Conservation (phyloP, 2,329 filamentous ascomycete genomes). For the Rutstroemia sp. region DNA sequence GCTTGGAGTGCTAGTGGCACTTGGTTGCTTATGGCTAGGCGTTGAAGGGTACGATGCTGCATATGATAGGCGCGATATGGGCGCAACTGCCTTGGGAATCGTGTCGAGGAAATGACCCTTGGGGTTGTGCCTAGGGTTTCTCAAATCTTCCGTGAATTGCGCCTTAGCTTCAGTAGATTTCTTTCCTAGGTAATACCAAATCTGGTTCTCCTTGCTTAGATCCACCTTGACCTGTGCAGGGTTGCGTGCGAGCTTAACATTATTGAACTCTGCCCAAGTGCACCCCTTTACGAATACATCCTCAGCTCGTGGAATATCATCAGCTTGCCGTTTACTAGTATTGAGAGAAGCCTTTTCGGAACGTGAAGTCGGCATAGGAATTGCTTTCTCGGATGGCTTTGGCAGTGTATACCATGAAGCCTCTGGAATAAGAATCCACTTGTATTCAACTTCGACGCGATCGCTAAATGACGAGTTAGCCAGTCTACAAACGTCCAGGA, state of each 20-base stretch:
- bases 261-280: conserved; percentile 75
- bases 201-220: conserved; percentile 61
- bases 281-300: conserved; percentile 61
- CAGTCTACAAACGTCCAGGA: conserved; percentile 6
- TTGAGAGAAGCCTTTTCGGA: conserved; percentile 62
- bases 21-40: conserved; percentile 18
- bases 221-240: conserved; percentile 62
- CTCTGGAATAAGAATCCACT: conserved; percentile 71
- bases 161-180: conserved; percentile 84
- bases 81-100: conserved; percentile 46
- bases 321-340: conserved; percentile 50
- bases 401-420: conserved; percentile 62
- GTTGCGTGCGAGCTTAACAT: conserved; percentile 48
- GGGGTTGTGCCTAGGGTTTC: conserved; percentile 51
- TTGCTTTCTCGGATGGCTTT: conserved; percentile 67
- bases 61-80: conserved; percentile 31
- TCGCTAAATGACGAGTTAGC: conserved; percentile 49
- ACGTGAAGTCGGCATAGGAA: conserved; percentile 59
- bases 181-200: conserved; percentile 85
- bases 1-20: conserved; percentile 15
- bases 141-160: conserved; percentile 78
- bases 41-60: conserved; percentile 27
- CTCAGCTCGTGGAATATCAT: conserved; percentile 57
- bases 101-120: conserved; percentile 69
- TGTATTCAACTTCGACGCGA: conserved; percentile 73